Conservation (phyloP, 805 yeast genomes). For the Pichia nakasei region DNA sequence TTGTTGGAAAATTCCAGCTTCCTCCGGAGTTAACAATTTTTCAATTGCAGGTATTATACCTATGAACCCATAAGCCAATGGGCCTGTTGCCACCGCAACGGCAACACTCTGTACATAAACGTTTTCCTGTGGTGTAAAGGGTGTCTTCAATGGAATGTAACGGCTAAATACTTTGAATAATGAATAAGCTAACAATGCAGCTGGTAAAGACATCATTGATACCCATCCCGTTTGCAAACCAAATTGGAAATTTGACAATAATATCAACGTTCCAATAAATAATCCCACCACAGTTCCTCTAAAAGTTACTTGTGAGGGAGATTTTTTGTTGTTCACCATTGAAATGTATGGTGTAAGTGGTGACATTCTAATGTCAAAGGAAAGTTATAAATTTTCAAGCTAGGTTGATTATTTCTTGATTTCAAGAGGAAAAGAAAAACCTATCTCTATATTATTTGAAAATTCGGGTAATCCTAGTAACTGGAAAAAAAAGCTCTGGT, state of each 20-base stretch:
- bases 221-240: slow-evolving; percentile 99
- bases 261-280: slow-evolving; percentile 75
- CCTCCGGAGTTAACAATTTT: slow-evolving; percentile 70
- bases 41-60: slow-evolving; percentile 96
- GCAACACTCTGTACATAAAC: slow-evolving; percentile 88
- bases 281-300: slow-evolving; percentile 73
- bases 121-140: slow-evolving; percentile 84
- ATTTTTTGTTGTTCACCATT: slow-evolving; percentile 16
- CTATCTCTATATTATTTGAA: too few relatives aligned
- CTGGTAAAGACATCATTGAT: slow-evolving; percentile 96
- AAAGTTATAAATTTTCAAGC: too few relatives aligned
- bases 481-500: too few relatives aligned
- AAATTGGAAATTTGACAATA: slow-evolving; percentile 88
- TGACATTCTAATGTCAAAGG: neutral
- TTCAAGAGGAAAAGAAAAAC: too few relatives aligned
- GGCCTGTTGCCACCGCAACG: slow-evolving; percentile 97
- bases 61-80: slow-evolving; percentile 87
- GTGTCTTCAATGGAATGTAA: slow-evolving; percentile 23
- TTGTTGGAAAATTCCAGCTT: slow-evolving; percentile 47
- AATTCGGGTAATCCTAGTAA: too few relatives aligned
- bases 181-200: slow-evolving; percentile 82
- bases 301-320: slow-evolving; percentile 66
- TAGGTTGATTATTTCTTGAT: too few relatives aligned
- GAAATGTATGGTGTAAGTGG: neutral
- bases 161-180: slow-evolving; percentile 52